These are phyloP conservation scores for Rhipidocladum racemiflorum DNA, from an alignment of 176 grass and related monocot genomes.

Conservation along the genomic window DNA sequence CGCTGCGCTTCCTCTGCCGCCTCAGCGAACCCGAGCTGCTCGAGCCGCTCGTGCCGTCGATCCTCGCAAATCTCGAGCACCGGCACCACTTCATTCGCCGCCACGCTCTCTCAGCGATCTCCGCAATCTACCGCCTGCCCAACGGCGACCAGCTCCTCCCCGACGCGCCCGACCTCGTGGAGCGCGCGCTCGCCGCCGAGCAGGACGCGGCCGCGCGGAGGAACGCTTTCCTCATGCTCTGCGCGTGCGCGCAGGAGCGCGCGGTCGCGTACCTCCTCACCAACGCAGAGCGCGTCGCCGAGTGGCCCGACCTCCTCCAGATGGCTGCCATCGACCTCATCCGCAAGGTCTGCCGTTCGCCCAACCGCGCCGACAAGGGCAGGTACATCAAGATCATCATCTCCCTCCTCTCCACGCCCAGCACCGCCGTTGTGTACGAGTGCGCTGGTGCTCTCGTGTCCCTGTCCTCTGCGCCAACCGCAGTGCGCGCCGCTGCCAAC, in stretches of 20 bases:
- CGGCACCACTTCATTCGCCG: constrained; percentile 68
- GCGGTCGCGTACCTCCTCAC: constrained; percentile 46
- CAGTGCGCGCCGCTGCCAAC: constrained; percentile 48
- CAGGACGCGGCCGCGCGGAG: constrained; percentile 51
- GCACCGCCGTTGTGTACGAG: constrained; percentile 47
- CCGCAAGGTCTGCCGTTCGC: constrained; percentile 50
- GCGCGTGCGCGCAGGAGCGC: constrained; percentile 47
- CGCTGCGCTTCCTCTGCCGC: constrained; percentile 70
- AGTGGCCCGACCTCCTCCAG: constrained; percentile 62
- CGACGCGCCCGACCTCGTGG: constrained; percentile 62
- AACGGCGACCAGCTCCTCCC: constrained; percentile 63
- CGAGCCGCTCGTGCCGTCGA: constrained; percentile 61
- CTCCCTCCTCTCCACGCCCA: constrained; percentile 43
- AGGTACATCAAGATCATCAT: constrained; percentile 65
- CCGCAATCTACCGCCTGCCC: constrained; percentile 52
- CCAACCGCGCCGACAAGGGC: constrained; percentile 48
- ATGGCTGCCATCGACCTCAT: constrained; percentile 63
- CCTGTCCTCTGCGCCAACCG: constrained; percentile 57
- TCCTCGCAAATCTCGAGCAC: constrained; percentile 76
- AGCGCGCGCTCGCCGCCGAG: constrained; percentile 43
- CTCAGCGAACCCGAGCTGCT: constrained; percentile 65
- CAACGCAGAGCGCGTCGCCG: constrained; percentile 45
- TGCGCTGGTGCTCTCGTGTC: constrained; percentile 50
- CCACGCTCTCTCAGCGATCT: constrained; percentile 57
- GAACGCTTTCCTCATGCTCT: constrained; percentile 64